Evolutionary conservation across 192 early-diverging fungal species (phyloP), one percentile per base, ranked within the genome.

Genomic region (Dissophora ornata): DNA sequence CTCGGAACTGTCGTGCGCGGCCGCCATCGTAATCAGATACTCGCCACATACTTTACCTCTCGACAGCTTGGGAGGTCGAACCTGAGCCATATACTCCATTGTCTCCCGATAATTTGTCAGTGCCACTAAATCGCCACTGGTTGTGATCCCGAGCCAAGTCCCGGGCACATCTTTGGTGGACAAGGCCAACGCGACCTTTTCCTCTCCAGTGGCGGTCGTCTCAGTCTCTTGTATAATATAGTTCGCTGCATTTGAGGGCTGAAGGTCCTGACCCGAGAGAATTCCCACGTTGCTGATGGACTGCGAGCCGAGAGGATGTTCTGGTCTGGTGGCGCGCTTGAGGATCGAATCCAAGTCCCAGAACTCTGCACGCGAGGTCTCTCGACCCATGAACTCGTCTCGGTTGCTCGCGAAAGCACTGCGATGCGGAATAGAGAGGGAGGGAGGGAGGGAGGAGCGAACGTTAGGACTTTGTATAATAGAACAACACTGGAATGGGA

Each of bases 361-460:
- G 38, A 83, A 80, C 13, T 67, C 50, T 0, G 82, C 85, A 16
- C 53, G 63, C 11, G 81, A 49, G 1, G 85, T 78, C 19, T 69
- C 56, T 26, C 85, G 66, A 46, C 24, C 33, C 19, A 86, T 51
- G 44, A 59, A 79, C 59, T 86, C 85, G 57, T 86, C 85, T 42
- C 85, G 55, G 45, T 86, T 86, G 45, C 74, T 79, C 7, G 81
- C 82, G 34, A 86, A 82, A 5, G 80, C 68, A 61, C 85, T 85
- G 66, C n/a, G 10, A 15, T 36, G 28, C 24, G 29, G 18, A 49
- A n/a, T n/a, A 61, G 42, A 21, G 41, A 49, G 19, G 7, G 12
- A 46, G 18, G 18, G 34, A 19, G 13, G 19, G n/a, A n/a, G n/a
- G n/a, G n/a, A n/a, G n/a, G n/a, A n/a, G n/a, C n/a, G n/a, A n/a